Evolutionary conservation across 768 basidiomycete species (phyloP).

Genomic region (Hypholoma sublateritium): DNA sequence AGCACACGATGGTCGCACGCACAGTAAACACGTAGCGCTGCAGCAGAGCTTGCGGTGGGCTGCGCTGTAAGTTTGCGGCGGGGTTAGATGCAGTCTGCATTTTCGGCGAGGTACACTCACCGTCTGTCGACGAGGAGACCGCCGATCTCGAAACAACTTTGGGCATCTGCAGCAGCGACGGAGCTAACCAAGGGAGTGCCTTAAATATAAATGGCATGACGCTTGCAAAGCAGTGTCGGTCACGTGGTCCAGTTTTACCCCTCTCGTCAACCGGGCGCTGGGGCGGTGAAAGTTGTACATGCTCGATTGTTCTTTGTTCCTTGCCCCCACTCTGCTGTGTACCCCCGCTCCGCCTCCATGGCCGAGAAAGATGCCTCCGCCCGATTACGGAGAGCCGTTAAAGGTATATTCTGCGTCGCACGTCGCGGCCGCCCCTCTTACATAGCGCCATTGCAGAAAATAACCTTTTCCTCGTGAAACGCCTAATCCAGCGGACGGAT

Average conservation of each 20-base stretch:
- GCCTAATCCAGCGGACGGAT: conserved; percentile 83
- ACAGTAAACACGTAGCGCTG: conserved; percentile 84
- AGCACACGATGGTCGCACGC: conserved; percentile 26
- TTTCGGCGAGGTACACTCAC: conserved; percentile 36
- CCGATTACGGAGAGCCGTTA: conserved; percentile 76
- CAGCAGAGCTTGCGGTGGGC: conserved; percentile 76
- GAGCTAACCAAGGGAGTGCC: too few species aligned
- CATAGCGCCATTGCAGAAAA: conserved; percentile 61
- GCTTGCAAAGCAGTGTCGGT: conserved; percentile 1
- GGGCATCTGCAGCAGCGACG: conserved; percentile 71
- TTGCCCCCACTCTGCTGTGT: conserved; percentile 13
- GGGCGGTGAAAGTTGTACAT: conserved; percentile 9
- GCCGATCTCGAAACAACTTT: conserved; percentile 90
- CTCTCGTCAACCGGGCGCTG: conserved; percentile 7
- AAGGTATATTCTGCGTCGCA: conserved; percentile 43
- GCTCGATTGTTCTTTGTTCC: conserved; percentile 11
- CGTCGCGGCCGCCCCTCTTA: neutral
- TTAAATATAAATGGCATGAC: neutral
- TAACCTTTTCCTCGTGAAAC: conserved; percentile 89
- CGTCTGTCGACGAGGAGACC: conserved; percentile 85
- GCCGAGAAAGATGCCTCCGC: conserved; percentile 80
- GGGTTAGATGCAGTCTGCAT: neutral
- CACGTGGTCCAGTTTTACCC: conserved; percentile 3
- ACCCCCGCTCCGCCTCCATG: conserved; percentile 42
- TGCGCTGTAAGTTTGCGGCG: conserved; percentile 46